Percentiles rank a stretch among this genome's conserved stretches.
Conservation (phyloP, 129 eudicot species). For the Flaveria trinervia region DNA sequence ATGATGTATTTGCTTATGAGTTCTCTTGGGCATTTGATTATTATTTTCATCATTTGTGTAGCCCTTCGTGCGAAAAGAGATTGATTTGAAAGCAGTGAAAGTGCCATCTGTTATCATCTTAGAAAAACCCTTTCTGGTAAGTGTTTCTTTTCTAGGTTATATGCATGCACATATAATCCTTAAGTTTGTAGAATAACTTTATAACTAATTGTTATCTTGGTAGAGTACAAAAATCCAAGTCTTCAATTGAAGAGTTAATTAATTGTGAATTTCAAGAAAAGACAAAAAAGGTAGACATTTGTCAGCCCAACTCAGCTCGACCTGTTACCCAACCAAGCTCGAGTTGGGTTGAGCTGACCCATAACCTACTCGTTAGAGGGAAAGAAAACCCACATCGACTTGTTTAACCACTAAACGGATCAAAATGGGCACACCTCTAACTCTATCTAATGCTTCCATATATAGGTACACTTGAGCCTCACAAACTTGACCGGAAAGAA, state of each 20-base stretch:
- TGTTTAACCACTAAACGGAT: neutral
- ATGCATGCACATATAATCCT: neutral
- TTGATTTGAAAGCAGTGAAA: slow-evolving; percentile 73
- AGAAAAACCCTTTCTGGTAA: slow-evolving; percentile 83
- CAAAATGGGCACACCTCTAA: slow-evolving; percentile 6
- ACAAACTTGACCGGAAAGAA: slow-evolving; percentile 67
- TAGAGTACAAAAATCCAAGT: neutral
- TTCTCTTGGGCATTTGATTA: slow-evolving; percentile 15
- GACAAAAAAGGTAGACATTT: too few relatives aligned
- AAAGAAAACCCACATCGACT: neutral
- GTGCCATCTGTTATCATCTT: slow-evolving; percentile 69
- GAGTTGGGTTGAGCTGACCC: too few relatives aligned
- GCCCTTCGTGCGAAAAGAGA: slow-evolving; percentile 77
- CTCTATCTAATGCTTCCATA: slow-evolving; percentile 20
- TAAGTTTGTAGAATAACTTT: neutral
- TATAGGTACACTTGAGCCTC: slow-evolving; percentile 71
- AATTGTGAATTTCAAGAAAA: too few relatives aligned
- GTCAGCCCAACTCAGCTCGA: too few relatives aligned
- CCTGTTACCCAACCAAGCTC: too few relatives aligned
- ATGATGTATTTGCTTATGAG: neutral
- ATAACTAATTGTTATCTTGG: neutral
- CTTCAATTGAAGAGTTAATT: neutral
- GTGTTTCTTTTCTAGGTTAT: slow-evolving; percentile 6
- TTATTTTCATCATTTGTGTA: slow-evolving; percentile 40
- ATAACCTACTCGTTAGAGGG: neutral